Base-by-base conservation (phyloP, 73 alveolate genomes). In the Paramecium biaurelia region DNA sequence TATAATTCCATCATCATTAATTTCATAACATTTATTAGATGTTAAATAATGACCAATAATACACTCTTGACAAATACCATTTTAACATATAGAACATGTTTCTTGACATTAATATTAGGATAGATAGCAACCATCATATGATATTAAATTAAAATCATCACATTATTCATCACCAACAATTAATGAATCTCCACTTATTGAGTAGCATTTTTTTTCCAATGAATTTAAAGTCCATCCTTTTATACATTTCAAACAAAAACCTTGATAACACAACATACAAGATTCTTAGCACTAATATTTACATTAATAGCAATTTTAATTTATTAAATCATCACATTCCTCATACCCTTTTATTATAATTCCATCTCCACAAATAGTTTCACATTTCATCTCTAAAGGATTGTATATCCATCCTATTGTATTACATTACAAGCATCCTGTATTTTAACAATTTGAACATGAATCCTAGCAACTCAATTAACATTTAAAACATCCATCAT, bases 1-100 rank as follows among this genome's bases (percentile, higher is more conserved):
- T 0, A 76, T 87, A 7, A 14, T 23, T 1, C 90, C 92, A 67
- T 93, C 72, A 14, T 94, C 92, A 85, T 85, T 74, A 9, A 37
- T 28, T 28, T 32, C 24, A 14, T 42, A 21, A n/a, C 89, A 92
- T 12, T 57, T 24, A 28, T 89, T 28, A 26, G 93, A 95, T 18
- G 35, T 0, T 57, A 63, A 0, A 3, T 24, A 63, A 63, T 63
- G 26, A 6, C 84, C 84, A 11, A 0, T 63, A 6, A 1, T 0
- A 35, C 86, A 72, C 0, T 35, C 8, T 32, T 28, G 7, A 38
- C 86, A 72, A 14, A 4, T 12, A 2, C 86, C 86, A 4, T 34
- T 5, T 1, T 72, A 20, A 38, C 86, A 72, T 0, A 0, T 12
- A 9, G 2, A 20, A 38, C 86, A 72, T 34, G 23, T 2, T 1